A percentile compares a stretch with the other conserved stretches of the same genome.
phyloP scores from a whole-genome alignment of 108 stramenopile genomes.

The Nitzschia sp. region DNA sequence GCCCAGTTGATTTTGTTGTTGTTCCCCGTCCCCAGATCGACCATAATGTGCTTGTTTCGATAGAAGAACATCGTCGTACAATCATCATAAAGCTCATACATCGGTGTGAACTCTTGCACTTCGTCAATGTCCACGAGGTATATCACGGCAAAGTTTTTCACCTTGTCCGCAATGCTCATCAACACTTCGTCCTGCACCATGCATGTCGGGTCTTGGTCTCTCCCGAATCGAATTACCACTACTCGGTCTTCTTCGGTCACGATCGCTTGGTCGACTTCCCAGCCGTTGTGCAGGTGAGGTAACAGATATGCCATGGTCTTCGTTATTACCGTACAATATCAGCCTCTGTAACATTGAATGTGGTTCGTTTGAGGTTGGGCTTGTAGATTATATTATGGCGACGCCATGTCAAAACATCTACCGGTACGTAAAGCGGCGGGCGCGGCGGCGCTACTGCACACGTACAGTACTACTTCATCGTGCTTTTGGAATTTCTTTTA shows the following conservation, averaged over 20 bases:
- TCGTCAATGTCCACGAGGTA: conserved; percentile 98
- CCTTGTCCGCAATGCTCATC: conserved; percentile 91
- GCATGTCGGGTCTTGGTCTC: conserved; percentile 93
- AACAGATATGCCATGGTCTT: conserved; percentile 90
- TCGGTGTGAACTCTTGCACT: conserved; percentile 97
- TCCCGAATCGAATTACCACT: conserved; percentile 98
- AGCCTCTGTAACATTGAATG: no score
- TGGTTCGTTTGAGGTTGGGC: no score
- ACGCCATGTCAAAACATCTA: no score
- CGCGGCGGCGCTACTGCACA: no score
- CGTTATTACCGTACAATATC: no score
- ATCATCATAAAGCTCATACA: conserved; percentile 99
- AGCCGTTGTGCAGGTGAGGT: conserved; percentile 94
- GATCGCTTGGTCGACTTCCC: conserved; percentile 99
- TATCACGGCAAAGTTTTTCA: conserved; percentile 97
- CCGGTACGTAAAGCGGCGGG: no score
- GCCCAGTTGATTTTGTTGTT: conserved; percentile 99
- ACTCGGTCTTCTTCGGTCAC: conserved; percentile 97
- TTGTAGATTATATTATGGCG: no score
- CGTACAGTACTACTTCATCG: no score
- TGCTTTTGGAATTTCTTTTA: no score
- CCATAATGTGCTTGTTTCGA: conserved; percentile 98
- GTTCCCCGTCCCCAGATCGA: conserved; percentile 98
- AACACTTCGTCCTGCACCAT: conserved; percentile 98
- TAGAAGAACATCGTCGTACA: conserved; percentile 99